These are phyloP conservation scores for Umbelopsis vinacea DNA, from an alignment of 192 early-diverging fungal genomes.

Conservation along the genomic window DNA sequence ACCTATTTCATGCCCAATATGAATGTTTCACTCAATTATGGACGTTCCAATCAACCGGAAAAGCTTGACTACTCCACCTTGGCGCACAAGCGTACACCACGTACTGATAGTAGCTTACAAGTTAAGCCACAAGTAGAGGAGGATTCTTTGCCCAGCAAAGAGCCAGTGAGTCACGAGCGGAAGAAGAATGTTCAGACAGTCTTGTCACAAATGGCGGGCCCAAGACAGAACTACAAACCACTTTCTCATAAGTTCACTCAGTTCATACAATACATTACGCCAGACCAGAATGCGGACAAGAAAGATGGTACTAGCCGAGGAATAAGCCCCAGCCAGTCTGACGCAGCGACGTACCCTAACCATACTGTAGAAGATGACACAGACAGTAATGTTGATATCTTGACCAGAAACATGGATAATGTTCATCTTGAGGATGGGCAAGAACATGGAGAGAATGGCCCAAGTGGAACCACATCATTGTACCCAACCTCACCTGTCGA, in stretches of 20 bases:
- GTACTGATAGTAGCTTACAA: neutral
- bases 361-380: neutral
- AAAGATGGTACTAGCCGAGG: neutral
- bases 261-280: conserved; percentile 1
- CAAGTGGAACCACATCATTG: neutral
- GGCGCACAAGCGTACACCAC: neutral
- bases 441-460: neutral
- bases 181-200: conserved; percentile 18
- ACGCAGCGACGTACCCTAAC: neutral
- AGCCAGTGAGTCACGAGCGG: conserved; percentile 3
- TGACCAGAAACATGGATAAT: conserved; percentile 15
- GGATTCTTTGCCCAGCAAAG: neutral
- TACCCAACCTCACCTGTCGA: conserved; percentile 8
- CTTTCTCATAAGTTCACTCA: neutral
- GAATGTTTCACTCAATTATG: conserved; percentile 11
- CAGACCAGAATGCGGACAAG: neutral
- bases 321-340: neutral
- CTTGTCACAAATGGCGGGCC: neutral
- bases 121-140: neutral
- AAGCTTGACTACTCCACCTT: neutral
- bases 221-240: neutral
- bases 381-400: conserved; percentile 1
- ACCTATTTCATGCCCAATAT: conserved; percentile 13
- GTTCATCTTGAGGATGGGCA: neutral
- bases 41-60: neutral